phyloP scores from a whole-genome alignment of 2,329 filamentous ascomycete genomes.

The Claviceps fusiformis region DNA sequence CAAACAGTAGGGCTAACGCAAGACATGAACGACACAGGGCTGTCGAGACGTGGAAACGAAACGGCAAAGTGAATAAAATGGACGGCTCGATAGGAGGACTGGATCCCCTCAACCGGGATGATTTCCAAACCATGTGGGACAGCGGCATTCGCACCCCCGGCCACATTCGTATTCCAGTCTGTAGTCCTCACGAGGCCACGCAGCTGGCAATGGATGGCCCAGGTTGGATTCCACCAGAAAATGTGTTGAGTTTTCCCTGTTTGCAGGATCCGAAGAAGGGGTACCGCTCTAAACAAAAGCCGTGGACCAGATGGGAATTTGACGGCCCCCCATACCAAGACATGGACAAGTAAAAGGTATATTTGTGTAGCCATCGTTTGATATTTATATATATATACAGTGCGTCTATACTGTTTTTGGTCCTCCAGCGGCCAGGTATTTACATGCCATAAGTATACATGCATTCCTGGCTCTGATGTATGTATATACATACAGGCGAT shows the following conservation, averaged over 20 bases:
- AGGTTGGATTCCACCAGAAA: not conserved
- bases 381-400: too few species aligned
- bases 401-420: too few species aligned
- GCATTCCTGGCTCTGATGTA: too few species aligned
- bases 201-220: not conserved
- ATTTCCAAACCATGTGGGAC: not conserved
- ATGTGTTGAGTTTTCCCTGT: not conserved
- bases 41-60: not conserved
- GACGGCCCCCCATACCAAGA: too few species aligned
- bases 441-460: too few species aligned
- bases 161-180: not conserved
- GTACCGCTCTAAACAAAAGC: not conserved
- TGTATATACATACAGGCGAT: not conserved
- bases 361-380: too few species aligned
- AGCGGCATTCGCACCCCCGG: not conserved
- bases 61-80: not conserved
- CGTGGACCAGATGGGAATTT: too few species aligned
- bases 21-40: not conserved
- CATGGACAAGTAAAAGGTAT: too few species aligned
- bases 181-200: not conserved
- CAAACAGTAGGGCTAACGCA: not conserved
- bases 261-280: not conserved
- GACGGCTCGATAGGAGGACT: not conserved
- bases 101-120: not conserved
- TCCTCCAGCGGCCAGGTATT: too few species aligned